These are phyloP conservation scores for Pichia nakasei DNA, from an alignment of 805 yeast genomes.

Conservation along the genomic window DNA sequence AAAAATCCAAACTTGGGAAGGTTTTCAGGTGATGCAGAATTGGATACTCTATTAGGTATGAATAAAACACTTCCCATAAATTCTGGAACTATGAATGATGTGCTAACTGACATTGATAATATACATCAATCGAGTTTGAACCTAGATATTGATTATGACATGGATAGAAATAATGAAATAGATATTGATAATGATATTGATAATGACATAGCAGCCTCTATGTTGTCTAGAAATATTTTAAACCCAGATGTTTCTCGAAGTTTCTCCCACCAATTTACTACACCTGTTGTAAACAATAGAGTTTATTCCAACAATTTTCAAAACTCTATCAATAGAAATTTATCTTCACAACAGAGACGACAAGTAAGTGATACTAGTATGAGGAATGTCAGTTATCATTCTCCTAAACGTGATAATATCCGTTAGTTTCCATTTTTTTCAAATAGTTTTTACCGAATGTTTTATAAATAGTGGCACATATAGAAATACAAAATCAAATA, in stretches of 20 bases:
- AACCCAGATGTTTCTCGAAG: constrained; percentile 4
- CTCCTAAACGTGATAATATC: constrained; percentile 8
- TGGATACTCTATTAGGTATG: background rate
- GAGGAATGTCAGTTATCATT: constrained; percentile 4
- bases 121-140: constrained; percentile 1
- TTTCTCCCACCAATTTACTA: constrained; percentile 7
- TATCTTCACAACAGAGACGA: constrained; percentile 5
- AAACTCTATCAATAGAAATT: constrained; percentile 1
- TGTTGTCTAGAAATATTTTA: background rate
- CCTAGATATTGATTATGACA: constrained; percentile 1
- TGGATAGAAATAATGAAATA: background rate
- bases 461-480: too few species aligned
- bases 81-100: background rate
- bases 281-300: constrained; percentile 10
- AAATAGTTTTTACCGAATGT: background rate
- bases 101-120: background rate
- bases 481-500: too few species aligned
- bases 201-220: background rate
- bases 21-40: background rate
- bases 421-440: background rate
- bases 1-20: constrained; percentile 14
- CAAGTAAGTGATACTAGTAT: background rate
- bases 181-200: background rate
- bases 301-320: constrained; percentile 2
- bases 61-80: background rate